Evolutionary conservation across 2,329 filamentous ascomycete genomes (phyloP).

Genomic region (Bipolaris gigantea): DNA sequence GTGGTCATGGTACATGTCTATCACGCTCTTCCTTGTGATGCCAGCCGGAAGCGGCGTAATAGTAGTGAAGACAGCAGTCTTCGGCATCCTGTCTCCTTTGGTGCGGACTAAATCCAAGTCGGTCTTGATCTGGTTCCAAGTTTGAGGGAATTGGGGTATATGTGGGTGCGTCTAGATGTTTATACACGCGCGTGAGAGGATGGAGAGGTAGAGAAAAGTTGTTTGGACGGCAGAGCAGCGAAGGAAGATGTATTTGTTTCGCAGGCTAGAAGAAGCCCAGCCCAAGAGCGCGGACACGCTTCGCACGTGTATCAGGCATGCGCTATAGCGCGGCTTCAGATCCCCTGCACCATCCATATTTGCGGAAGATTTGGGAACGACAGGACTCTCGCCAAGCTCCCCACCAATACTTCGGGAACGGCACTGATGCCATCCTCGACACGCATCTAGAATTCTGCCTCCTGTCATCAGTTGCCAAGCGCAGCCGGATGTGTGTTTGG

Average conservation of each 20-base stretch:
- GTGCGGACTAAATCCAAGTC: background rate
- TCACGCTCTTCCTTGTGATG: constrained; percentile 69
- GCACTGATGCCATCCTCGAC: constrained; percentile 5
- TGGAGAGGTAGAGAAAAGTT: constrained; percentile 15
- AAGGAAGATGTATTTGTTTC: constrained; percentile 34
- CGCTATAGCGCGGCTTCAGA: constrained; percentile 17
- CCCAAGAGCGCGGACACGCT: constrained; percentile 16
- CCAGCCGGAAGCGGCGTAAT: constrained; percentile 74
- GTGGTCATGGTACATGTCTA: constrained; percentile 77
- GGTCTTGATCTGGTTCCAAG: background rate
- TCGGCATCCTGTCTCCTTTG: constrained; percentile 60
- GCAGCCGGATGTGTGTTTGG: constrained; percentile 14
- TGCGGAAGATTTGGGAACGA: constrained; percentile 22
- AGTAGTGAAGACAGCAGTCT: constrained; percentile 71
- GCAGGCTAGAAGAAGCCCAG: constrained; percentile 17
- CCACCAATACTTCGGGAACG: constrained; percentile 19
- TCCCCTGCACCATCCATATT: constrained; percentile 23
- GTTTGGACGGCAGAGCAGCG: constrained; percentile 24
- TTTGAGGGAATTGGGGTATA: constrained; percentile 10
- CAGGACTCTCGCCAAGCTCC: constrained; percentile 25
- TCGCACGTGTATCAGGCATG: constrained; percentile 23
- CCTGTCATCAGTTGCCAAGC: background rate
- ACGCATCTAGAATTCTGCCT: constrained; percentile 3
- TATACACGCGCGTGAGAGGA: constrained; percentile 11
- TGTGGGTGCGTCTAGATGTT: constrained; percentile 8